Evolutionary conservation across 495 filamentous ascomycete species (phyloP), one percentile per base, ranked within the genome.

Genomic region (Hypomontagnella monticulosa): DNA sequence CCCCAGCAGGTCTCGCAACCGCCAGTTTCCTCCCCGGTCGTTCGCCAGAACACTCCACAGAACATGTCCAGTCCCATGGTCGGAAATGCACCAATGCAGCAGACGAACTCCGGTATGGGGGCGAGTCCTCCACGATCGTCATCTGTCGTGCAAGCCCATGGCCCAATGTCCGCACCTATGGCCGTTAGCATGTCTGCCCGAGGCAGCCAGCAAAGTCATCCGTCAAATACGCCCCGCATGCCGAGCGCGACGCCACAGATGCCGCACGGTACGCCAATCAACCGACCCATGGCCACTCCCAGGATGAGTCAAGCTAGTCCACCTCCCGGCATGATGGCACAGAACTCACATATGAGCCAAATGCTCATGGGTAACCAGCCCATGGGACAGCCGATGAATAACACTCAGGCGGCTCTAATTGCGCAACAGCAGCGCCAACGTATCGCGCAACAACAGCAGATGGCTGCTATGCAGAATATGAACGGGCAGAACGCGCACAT

Each of bases 141-240:
- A 12, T 96, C 93, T 50, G 87, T 92, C 4, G 80, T 89, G 44
- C 90, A 93, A 63, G 87, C 88, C 71, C 86, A 89, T 32, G 85
- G 87, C 43, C 83, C 85, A 0, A 88, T 86, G 74, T 76, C 79
- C 1, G 84, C 73, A 0, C 83, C 89, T 18, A 88, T 89, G 80
- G 79, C 86, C 11, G 82, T 88, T 57, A 85, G 81, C 42, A 96
- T 96, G 92, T 88, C 83, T 8, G 82, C 89, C 18, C 88, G 91
- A 34, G 81, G 85, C 56, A 96, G 93, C 71, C 92, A 96, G 67
- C 92, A 93, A 72, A 88, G 89, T 60, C 85, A 88, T 54, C 80
- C 81, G 2, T 88, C 91, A 34, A 89, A 89, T 10, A 97, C 93
- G 4, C 93, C 93, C 4, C 87, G 91, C 61, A 89, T 96, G 82